Conservation (phyloP, 116 monocot genomes). For the Dioscorea cayenensis region DNA sequence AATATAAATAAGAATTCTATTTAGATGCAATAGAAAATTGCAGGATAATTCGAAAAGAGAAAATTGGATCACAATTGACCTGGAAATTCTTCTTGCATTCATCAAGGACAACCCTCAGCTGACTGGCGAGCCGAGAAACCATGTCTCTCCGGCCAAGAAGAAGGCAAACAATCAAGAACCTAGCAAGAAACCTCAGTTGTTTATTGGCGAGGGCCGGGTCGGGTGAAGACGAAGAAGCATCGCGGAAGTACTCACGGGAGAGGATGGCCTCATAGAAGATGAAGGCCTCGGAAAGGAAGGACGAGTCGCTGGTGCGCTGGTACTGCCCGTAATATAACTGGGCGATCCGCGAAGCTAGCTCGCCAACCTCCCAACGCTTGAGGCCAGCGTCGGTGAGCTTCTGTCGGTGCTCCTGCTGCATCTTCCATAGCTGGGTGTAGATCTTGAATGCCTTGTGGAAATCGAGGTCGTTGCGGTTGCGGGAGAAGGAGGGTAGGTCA, state of each 20-base stretch:
- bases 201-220: slow-evolving; percentile 55
- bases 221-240: slow-evolving; percentile 14
- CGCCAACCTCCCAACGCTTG: slow-evolving; percentile 86
- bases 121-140: slow-evolving; percentile 34
- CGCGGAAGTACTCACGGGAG: slow-evolving; percentile 70
- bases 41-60: no score
- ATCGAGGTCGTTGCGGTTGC: slow-evolving; percentile 22
- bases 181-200: slow-evolving; percentile 71
- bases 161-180: slow-evolving; percentile 74
- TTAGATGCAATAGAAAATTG: neutral
- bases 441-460: slow-evolving; percentile 82
- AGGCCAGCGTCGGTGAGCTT: slow-evolving; percentile 73
- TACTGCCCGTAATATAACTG: slow-evolving; percentile 87
- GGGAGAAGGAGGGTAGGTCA: slow-evolving; percentile 10
- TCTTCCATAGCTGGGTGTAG: slow-evolving; percentile 88
- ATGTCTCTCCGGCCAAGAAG: slow-evolving; percentile 60
- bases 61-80: slow-evolving; percentile 11
- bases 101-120: slow-evolving; percentile 45
- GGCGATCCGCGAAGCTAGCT: slow-evolving; percentile 89
- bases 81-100: slow-evolving; percentile 64
- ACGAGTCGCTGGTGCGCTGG: slow-evolving; percentile 66
- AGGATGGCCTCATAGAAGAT: slow-evolving; percentile 85
- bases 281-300: slow-evolving; percentile 56
- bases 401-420: slow-evolving; percentile 89
- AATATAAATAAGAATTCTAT: neutral